These are phyloP conservation scores for Aureococcus anophagefferens DNA, from an alignment of 108 stramenopile species.

Conservation along the genomic window DNA sequence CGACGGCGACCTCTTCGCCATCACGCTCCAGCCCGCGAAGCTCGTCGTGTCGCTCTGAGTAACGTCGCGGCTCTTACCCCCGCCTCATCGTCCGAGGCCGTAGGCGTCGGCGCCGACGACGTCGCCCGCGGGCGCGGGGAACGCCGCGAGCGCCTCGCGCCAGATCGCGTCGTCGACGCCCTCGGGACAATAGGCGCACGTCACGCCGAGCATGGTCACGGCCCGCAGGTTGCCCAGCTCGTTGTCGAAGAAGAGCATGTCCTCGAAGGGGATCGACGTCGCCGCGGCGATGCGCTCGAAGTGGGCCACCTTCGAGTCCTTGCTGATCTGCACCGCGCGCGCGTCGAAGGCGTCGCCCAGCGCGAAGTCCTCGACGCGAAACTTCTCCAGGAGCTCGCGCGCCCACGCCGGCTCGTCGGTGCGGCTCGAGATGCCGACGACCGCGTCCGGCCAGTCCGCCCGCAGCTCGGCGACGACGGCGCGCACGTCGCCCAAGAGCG, in stretches of 20 bases:
- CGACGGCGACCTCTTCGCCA: too few species aligned
- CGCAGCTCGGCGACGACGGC: constrained; percentile 11
- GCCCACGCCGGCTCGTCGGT: constrained; percentile 69
- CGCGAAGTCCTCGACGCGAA: constrained; percentile 18
- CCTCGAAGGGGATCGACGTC: constrained; percentile 54
- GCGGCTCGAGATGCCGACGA: constrained; percentile 58
- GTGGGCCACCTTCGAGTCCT: constrained; percentile 50
- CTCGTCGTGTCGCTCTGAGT: too few species aligned
- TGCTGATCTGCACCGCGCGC: constrained; percentile 45
- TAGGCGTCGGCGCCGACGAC: too few species aligned
- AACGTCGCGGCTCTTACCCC: too few species aligned
- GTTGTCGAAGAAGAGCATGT: constrained; percentile 84
- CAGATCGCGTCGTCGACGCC: constrained; percentile 55
- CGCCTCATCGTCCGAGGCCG: too few species aligned
- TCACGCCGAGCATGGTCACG: constrained; percentile 56
- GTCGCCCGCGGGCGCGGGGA: too few species aligned
- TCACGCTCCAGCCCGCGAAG: too few species aligned
- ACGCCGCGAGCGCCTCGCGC: constrained; percentile 43
- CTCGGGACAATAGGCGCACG: constrained; percentile 59
- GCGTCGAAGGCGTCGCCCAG: constrained; percentile 43
- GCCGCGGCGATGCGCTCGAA: constrained; percentile 48
- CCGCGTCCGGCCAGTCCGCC: constrained; percentile 17
- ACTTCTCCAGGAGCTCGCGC: constrained; percentile 47
- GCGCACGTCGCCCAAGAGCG: constrained; percentile 21
- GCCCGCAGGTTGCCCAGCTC: constrained; percentile 57